Conservation (phyloP, 179 eudicot genomes). For the Silene coronaria region DNA sequence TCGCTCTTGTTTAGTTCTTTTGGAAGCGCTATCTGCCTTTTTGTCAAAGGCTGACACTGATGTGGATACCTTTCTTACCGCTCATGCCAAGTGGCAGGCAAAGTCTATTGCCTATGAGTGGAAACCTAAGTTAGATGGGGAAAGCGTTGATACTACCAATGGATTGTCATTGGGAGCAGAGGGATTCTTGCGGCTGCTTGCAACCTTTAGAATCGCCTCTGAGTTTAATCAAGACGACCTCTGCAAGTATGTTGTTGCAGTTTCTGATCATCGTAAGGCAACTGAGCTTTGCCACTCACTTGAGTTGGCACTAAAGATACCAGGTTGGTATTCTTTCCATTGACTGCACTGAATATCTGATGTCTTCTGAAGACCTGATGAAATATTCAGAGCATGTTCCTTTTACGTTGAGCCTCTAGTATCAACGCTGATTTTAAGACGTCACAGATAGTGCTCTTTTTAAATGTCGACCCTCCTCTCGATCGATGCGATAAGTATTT, state of each 20-base stretch:
- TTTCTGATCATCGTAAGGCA: constrained; percentile 52
- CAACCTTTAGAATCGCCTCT: constrained; percentile 62
- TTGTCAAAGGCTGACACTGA: constrained; percentile 44
- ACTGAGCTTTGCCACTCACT: constrained; percentile 71
- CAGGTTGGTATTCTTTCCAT: constrained; percentile 64
- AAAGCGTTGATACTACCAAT: constrained; percentile 49
- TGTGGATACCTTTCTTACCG: constrained; percentile 37
- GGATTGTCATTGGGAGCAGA: constrained; percentile 58
- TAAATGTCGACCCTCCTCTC: too few species aligned
- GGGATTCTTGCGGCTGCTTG: constrained; percentile 65
- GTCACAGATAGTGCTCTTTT: too few species aligned
- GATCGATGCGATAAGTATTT: too few species aligned
- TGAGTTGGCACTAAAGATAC: constrained; percentile 57
- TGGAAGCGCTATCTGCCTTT: constrained; percentile 60
- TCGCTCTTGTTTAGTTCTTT: constrained; percentile 39
- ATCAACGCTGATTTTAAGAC: too few species aligned
- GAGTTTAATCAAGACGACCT: constrained; percentile 57
- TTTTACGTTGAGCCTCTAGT: constrained; percentile 17
- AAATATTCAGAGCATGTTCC: constrained; percentile 13
- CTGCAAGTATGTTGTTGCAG: constrained; percentile 62
- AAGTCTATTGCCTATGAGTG: constrained; percentile 60
- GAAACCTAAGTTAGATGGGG: constrained; percentile 54
- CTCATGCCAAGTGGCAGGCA: constrained; percentile 56
- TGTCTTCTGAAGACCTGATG: constrained; percentile 24
- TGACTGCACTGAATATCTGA: constrained; percentile 29